phyloP scores from a whole-genome alignment of 495 filamentous ascomycete genomes.

The Xanthoparmelia taractica region DNA sequence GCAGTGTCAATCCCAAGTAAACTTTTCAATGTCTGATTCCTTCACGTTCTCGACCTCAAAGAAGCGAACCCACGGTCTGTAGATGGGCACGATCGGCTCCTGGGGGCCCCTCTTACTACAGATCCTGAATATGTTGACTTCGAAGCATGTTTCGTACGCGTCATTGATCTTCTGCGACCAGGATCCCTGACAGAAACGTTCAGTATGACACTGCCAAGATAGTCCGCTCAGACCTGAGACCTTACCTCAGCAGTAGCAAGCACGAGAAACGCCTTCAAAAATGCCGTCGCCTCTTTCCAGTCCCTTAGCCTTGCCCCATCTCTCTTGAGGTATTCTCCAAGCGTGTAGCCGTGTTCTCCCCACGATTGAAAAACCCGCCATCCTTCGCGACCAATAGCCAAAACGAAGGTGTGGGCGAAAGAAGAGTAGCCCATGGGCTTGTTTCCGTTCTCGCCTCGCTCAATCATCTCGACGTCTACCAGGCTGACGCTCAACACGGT shows the following conservation, averaged over 20 bases:
- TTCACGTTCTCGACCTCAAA: conserved; percentile 3
- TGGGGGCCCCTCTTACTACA: not conserved
- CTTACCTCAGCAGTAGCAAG: not conserved
- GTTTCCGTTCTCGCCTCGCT: not conserved
- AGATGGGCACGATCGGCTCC: not conserved
- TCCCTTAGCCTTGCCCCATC: conserved; percentile 1
- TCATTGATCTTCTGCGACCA: conserved; percentile 1
- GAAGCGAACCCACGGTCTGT: not conserved
- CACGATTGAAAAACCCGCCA: not conserved
- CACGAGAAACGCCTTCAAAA: not conserved
- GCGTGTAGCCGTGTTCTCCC: not conserved
- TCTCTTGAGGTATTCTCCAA: not conserved
- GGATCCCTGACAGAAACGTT: not conserved
- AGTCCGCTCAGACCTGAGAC: not conserved
- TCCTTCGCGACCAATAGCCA: not conserved
- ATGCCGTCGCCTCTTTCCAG: not conserved
- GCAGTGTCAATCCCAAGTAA: not conserved
- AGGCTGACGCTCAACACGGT: not conserved
- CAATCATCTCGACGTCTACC: conserved; percentile 7
- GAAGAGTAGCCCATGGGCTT: conserved; percentile 1
- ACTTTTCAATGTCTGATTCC: not conserved
- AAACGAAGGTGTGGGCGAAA: conserved; percentile 1
- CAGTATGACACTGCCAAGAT: not conserved
- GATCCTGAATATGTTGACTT: not conserved
- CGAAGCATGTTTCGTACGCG: not conserved